Conservation (phyloP, 139 green algal genomes). For the Marvania coccoides region DNA sequence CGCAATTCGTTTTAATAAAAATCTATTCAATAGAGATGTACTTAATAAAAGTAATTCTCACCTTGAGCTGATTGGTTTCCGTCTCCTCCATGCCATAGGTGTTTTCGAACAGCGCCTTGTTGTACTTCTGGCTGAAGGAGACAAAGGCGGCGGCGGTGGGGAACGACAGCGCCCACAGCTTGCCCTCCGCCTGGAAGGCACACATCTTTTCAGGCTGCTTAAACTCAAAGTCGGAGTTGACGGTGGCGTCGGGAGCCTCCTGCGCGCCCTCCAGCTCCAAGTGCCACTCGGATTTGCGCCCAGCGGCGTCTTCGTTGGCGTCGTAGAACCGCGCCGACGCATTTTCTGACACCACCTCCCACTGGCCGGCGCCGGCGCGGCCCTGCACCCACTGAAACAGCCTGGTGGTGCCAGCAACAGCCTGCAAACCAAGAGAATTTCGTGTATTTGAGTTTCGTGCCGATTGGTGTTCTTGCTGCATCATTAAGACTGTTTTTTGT, state of each 20-base stretch:
- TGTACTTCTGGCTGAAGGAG: slow-evolving; percentile 39
- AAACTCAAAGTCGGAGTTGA: slow-evolving; percentile 33
- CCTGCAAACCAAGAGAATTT: too few species aligned
- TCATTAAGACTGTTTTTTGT: too few species aligned
- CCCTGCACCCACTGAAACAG: slow-evolving; percentile 53
- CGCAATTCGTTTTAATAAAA: too few species aligned
- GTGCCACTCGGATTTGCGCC: slow-evolving; percentile 27
- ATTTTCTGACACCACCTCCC: slow-evolving; percentile 42
- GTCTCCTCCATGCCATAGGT: slow-evolving; percentile 55
- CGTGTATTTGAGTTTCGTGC: too few species aligned
- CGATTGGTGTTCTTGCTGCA: too few species aligned
- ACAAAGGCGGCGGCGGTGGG: slow-evolving; percentile 20
- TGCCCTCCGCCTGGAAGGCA: slow-evolving; percentile 43
- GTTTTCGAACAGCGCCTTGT: slow-evolving; percentile 81
- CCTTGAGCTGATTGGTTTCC: slow-evolving; percentile 37
- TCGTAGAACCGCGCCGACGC: slow-evolving; percentile 55
- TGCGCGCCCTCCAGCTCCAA: slow-evolving; percentile 35
- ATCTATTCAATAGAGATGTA: neutral
- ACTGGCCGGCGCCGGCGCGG: slow-evolving; percentile 24
- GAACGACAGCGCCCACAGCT: slow-evolving; percentile 59
- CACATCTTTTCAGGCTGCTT: slow-evolving; percentile 6
- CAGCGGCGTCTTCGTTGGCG: slow-evolving; percentile 48
- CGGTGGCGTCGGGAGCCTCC: neutral
- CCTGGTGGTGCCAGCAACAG: slow-evolving; percentile 9
- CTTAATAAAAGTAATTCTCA: slow-evolving; percentile 26